Percentiles rank a stretch among this genome's conserved stretches.
phyloP scores from a whole-genome alignment of 768 basidiomycete species.

The Suillus decipiens region DNA sequence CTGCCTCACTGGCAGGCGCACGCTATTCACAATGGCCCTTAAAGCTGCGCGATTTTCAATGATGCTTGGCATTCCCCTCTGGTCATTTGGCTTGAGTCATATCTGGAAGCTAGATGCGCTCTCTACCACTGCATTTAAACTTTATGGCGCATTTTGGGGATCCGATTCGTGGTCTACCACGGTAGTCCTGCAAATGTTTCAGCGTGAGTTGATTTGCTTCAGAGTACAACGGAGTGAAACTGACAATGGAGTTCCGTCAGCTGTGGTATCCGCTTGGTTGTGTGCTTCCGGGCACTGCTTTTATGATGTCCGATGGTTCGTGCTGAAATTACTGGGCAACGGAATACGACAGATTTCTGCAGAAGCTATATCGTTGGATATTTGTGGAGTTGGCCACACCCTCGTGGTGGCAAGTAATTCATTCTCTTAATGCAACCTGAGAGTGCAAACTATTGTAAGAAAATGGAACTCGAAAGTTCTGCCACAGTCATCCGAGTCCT shows the following conservation, averaged over 20 bases:
- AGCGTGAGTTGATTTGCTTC: background rate
- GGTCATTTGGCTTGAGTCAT: conserved; percentile 38
- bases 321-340: background rate
- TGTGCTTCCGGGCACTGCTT: background rate
- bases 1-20: conserved; percentile 37
- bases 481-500: background rate
- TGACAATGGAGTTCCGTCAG: background rate
- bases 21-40: conserved; percentile 48
- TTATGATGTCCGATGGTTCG: background rate
- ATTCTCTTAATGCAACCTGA: background rate
- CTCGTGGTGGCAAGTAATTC: background rate
- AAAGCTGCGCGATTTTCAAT: conserved; percentile 35
- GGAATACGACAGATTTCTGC: background rate
- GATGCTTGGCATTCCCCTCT: conserved; percentile 36
- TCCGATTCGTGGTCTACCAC: background rate
- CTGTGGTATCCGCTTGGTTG: background rate
- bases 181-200: background rate
- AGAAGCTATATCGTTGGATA: background rate
- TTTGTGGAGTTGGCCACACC: background rate
- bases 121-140: conserved; percentile 15
- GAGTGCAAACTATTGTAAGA: background rate
- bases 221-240: background rate
- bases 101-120: conserved; percentile 38
- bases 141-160: background rate
- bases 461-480: background rate